These are phyloP conservation scores for Colletotrichum nymphaeae DNA, from an alignment of 2,329 filamentous ascomycete genomes.

Conservation along the genomic window DNA sequence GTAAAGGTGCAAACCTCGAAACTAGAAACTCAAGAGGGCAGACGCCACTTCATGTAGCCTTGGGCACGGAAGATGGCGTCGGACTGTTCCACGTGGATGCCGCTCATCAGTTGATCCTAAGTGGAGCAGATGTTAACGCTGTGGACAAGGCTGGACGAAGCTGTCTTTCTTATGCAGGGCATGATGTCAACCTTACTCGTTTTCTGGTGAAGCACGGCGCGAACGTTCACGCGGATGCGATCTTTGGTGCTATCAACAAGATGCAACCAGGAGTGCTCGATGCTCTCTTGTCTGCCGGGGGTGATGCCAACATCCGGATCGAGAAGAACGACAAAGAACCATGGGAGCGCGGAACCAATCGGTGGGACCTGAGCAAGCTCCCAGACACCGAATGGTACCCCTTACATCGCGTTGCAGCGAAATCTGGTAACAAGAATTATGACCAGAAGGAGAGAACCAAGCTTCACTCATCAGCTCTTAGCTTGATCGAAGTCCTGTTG, in stretches of 20 bases:
- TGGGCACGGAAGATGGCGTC: neutral
- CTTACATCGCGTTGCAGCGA: conserved; percentile 6
- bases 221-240: conserved; percentile 14
- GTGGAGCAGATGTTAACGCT: conserved; percentile 28
- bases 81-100: conserved; percentile 8
- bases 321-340: neutral
- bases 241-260: conserved; percentile 37
- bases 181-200: conserved; percentile 14
- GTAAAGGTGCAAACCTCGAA: conserved; percentile 15
- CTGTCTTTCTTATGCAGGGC: conserved; percentile 25
- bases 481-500: conserved; percentile 37
- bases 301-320: conserved; percentile 3
- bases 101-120: neutral
- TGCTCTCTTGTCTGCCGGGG: neutral
- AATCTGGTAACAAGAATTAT: neutral
- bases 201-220: conserved; percentile 27
- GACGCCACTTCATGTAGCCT: conserved; percentile 30
- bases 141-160: conserved; percentile 15
- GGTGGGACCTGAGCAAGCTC: neutral
- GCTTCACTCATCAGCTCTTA: neutral
- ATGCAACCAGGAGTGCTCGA: conserved; percentile 8
- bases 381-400: conserved; percentile 7
- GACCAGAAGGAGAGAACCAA: neutral
- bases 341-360: no score
- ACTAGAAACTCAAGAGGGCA: neutral